phyloP scores from a whole-genome alignment of 352 stramenopile species.

The Pythium aristosporum region DNA sequence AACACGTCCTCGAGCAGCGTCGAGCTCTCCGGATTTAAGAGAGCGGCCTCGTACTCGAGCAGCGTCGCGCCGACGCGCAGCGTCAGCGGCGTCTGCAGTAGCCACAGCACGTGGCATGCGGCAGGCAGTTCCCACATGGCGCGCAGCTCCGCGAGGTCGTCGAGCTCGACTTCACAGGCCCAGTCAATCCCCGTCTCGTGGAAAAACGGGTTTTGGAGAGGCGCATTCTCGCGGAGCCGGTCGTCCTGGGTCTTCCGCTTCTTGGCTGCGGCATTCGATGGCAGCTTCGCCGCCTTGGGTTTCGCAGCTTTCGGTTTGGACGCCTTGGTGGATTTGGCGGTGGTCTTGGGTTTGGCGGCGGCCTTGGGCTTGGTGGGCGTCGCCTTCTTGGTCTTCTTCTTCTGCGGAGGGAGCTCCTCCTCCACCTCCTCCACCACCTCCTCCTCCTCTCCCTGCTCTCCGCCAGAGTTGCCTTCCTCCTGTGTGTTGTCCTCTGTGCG shows the following conservation, averaged over 20 bases:
- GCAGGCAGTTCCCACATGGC: constrained; percentile 75
- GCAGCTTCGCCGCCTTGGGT: not conserved
- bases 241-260: constrained; percentile 67
- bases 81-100: constrained; percentile 77
- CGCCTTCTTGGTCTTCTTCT: constrained; percentile 22
- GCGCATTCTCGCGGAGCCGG: constrained; percentile 57
- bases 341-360: not conserved
- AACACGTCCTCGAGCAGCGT: constrained; percentile 81
- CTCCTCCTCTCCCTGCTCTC: not conserved
- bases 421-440: constrained; percentile 9
- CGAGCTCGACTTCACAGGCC: constrained; percentile 72
- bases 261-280: constrained; percentile 24
- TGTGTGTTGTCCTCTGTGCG: not conserved
- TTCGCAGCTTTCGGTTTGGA: constrained; percentile 1
- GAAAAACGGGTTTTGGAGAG: constrained; percentile 61
- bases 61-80: constrained; percentile 76
- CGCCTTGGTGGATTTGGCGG: not conserved
- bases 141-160: constrained; percentile 60
- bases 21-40: constrained; percentile 71
- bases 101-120: constrained; percentile 81
- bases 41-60: constrained; percentile 79
- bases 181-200: constrained; percentile 68
- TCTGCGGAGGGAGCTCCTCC: constrained; percentile 2
- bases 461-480: not conserved
- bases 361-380: not conserved